Percentiles rank a stretch among this genome's conserved stretches.
Conservation (phyloP, 306 rosid genomes). For the Carpinus viminea region DNA sequence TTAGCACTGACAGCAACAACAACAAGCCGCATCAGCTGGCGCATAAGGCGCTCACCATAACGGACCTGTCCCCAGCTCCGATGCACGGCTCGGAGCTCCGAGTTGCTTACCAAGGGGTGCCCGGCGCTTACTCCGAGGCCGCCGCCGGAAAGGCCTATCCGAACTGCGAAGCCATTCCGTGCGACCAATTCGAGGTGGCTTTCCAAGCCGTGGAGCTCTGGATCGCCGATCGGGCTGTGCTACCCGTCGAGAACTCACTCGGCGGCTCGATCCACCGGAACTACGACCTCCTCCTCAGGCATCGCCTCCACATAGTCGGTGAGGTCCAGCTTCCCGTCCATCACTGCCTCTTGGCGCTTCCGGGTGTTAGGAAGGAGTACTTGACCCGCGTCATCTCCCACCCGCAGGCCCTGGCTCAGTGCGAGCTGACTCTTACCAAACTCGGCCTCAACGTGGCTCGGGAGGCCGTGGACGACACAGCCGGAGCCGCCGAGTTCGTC, state of each 20-base stretch:
- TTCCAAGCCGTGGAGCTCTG: conserved; percentile 95
- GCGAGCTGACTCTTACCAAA: conserved; percentile 76
- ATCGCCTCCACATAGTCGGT: conserved; percentile 96
- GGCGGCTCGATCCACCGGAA: conserved; percentile 97
- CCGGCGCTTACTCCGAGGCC: conserved; percentile 96
- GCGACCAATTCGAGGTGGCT: conserved; percentile 97
- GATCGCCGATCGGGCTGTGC: conserved; percentile 94
- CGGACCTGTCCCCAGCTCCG: conserved; percentile 93
- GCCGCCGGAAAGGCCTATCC: conserved; percentile 96
- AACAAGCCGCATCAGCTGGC: conserved; percentile 36
- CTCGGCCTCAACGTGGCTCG: conserved; percentile 86
- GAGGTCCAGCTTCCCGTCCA: conserved; percentile 92
- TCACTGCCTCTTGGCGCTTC: conserved; percentile 92
- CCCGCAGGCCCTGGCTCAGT: conserved; percentile 90
- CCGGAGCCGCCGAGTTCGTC: conserved; percentile 84
- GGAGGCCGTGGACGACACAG: conserved; percentile 94
- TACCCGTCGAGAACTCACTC: conserved; percentile 88
- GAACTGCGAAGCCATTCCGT: conserved; percentile 93
- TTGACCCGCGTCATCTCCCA: conserved; percentile 85
- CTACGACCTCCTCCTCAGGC: conserved; percentile 95
- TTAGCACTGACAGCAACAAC: conserved; percentile 12
- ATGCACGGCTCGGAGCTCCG: conserved; percentile 92
- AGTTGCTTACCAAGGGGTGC: conserved; percentile 94
- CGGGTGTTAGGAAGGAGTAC: conserved; percentile 74
- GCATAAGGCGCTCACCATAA: conserved; percentile 70